Base-by-base conservation (phyloP, 139 green algal species). In the Asterochloris sp. region DNA sequence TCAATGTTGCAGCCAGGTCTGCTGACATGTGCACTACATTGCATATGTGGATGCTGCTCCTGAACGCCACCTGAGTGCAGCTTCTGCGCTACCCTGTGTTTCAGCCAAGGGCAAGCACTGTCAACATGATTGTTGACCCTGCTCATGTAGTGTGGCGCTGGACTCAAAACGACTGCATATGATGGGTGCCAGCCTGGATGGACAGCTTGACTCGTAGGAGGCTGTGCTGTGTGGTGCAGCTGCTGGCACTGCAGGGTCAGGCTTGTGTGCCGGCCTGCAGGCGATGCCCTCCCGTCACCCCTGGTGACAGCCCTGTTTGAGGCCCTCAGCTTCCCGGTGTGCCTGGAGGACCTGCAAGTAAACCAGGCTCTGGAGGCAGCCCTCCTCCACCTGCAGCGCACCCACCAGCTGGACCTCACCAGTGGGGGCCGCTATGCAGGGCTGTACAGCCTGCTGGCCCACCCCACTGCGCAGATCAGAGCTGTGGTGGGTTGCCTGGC, bases 301-400 rank as follows among this genome's bases (percentile, higher is more conserved):
- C 28, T 74, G 13, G 79, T 85, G 27, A 86, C 85, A 15, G 67
- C 69, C 23, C 78, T 88, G 21, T 88, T 88, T 76, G 85, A 88
- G 78, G 85, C 83, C 11, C 73, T 88, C 21, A 82, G 73, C 28
- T 88, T 84, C 24, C 54, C 74, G 21, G 13, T n/a, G n/a, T 78
- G 84, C 19, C 77, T 86, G 73, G 82, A 86, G 28, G 73, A 86
- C n/a, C 29, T 63, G 24, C 79, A 79, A 64, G 78, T 88, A 77
- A 84, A 82, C 27, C 62, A 83, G 13, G 63, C 29, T 23, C 78
- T 88, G 73, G 82, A 78, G 16, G 26, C 63, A 11, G 82, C 82
- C 62, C 78, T 88, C 76, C 79, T 85, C 63, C 47, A 82, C 73
- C 81, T 88, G 21, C 79, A 74, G 64, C 13, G 74, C 21, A 82